Conservation (phyloP, 139 green algal genomes). For the Coelastrella sp. region DNA sequence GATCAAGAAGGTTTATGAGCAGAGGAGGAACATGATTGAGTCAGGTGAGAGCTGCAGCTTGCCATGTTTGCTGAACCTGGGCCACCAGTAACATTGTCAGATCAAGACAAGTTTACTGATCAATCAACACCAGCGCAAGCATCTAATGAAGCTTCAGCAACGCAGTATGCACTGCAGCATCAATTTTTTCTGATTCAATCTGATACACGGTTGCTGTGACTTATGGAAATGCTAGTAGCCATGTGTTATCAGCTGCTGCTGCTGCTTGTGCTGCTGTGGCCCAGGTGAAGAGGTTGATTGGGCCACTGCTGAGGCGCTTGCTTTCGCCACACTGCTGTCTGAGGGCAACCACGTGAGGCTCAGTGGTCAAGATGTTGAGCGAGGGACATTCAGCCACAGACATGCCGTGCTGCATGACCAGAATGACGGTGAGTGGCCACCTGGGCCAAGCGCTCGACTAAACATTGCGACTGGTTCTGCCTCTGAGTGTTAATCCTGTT, state of each 20-base stretch:
- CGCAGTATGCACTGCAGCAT: no score
- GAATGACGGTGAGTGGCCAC: conserved; percentile 28
- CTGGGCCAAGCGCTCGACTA: not conserved
- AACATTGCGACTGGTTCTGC: not conserved
- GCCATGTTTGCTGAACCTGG: not conserved
- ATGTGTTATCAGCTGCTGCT: not conserved
- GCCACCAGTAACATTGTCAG: no score
- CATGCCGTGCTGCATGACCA: conserved; percentile 94
- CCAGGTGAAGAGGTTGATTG: conserved; percentile 84
- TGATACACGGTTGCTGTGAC: no score
- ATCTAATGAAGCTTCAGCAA: no score
- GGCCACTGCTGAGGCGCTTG: conserved; percentile 95
- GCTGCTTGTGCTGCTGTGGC: not conserved
- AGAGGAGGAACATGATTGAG: conserved; percentile 83
- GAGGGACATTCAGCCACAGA: conserved; percentile 97
- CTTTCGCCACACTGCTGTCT: conserved; percentile 93
- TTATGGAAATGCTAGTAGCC: not conserved
- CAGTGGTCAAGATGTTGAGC: conserved; percentile 97
- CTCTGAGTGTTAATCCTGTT: no score
- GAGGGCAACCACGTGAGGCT: conserved; percentile 99
- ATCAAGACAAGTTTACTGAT: no score
- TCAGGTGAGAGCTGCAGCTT: conserved; percentile 45
- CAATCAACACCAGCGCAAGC: no score
- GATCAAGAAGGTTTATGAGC: conserved; percentile 94
- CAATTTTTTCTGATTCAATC: no score